phyloP scores from a whole-genome alignment of 495 filamentous ascomycete genomes.

The Trichoderma erinaceum region DNA sequence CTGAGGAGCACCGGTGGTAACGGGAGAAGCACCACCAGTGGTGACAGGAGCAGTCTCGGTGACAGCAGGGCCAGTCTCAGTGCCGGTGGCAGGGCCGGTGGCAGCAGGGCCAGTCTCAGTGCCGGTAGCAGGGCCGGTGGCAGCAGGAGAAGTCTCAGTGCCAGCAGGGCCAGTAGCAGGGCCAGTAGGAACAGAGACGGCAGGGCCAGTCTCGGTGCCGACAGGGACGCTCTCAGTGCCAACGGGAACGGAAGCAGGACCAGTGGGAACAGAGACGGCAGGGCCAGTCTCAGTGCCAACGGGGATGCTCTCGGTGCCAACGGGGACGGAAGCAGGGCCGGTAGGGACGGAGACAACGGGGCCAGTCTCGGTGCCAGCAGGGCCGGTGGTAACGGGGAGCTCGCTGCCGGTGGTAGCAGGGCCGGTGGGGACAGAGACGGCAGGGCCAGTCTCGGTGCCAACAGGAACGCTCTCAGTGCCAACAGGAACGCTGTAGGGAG shows the following conservation, averaged over 20 bases:
- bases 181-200: background rate
- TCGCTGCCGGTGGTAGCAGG: conserved; percentile 1
- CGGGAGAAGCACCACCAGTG: background rate
- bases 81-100: background rate
- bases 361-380: conserved; percentile 4
- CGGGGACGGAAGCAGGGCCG: conserved; percentile 19
- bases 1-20: conserved; percentile 15
- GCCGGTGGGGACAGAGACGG: background rate
- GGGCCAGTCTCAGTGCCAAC: background rate
- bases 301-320: background rate
- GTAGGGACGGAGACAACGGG: conserved; percentile 23
- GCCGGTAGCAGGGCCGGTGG: background rate
- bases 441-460: background rate
- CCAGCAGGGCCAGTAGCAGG: conserved; percentile 1
- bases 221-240: conserved; percentile 7
- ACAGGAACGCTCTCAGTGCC: conserved; percentile 12
- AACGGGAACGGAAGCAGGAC: background rate
- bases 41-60: background rate
- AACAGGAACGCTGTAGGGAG: conserved; percentile 21
- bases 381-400: conserved; percentile 10
- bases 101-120: background rate
- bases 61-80: background rate
- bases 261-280: background rate
- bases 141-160: background rate
- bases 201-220: background rate